These are phyloP conservation scores for Pestalotiopsis fici DNA, from an alignment of 2,329 filamentous ascomycete genomes.

Conservation along the genomic window DNA sequence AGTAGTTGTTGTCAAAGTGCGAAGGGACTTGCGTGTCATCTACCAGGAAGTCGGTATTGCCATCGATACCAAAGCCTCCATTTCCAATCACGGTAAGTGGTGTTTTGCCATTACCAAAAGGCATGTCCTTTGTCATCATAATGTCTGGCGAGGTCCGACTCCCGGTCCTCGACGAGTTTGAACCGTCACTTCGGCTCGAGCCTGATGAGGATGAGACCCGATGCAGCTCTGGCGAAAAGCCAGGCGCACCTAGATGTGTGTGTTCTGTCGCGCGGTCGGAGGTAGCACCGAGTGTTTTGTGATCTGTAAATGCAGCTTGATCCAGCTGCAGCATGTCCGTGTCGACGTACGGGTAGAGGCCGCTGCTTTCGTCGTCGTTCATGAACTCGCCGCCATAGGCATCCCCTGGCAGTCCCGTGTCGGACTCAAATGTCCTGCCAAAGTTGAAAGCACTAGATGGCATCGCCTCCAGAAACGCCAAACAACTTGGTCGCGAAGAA, in stretches of 20 bases:
- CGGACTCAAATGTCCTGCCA: constrained; percentile 12
- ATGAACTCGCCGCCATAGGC: constrained; percentile 12
- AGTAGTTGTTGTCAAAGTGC: constrained; percentile 42
- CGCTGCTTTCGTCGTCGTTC: constrained; percentile 12
- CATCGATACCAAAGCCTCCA: constrained; percentile 9
- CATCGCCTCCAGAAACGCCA: constrained; percentile 7
- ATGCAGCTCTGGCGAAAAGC: constrained; percentile 21
- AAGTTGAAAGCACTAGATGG: constrained; percentile 10
- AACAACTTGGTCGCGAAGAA: background rate
- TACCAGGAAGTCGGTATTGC: constrained; percentile 19
- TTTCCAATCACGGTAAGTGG: background rate
- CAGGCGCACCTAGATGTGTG: constrained; percentile 11
- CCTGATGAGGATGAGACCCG: constrained; percentile 31
- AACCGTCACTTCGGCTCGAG: constrained; percentile 26
- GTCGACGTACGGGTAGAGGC: constrained; percentile 4
- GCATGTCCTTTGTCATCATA: constrained; percentile 22
- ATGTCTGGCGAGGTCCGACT: constrained; percentile 27
- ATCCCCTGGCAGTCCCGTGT: constrained; percentile 13
- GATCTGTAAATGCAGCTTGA: constrained; percentile 14
- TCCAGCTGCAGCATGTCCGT: constrained; percentile 9
- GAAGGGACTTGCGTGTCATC: constrained; percentile 20
- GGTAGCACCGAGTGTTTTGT: constrained; percentile 18
- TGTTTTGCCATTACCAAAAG: constrained; percentile 10
- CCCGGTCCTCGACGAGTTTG: constrained; percentile 25
- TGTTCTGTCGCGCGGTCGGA: constrained; percentile 12